Conservation (phyloP, 2,329 filamentous ascomycete species). For the Ophiostoma populinum region DNA sequence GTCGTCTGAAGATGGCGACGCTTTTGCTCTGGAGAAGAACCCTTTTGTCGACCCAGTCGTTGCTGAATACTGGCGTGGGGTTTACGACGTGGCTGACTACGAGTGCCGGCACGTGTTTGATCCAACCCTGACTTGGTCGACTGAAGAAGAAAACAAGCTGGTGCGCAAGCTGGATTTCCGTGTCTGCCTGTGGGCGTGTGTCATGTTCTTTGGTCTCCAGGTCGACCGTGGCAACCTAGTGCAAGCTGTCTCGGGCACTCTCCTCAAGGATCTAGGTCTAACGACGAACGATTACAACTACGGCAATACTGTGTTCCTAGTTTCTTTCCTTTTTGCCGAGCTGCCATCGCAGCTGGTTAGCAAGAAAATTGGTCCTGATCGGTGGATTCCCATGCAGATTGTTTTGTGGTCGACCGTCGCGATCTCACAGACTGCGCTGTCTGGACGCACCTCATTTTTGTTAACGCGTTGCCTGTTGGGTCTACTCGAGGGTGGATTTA, state of each 20-base stretch:
- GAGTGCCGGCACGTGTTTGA: constrained; percentile 43
- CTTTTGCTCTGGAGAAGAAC: constrained; percentile 11
- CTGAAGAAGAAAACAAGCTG: constrained; percentile 36
- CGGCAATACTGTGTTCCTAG: constrained; percentile 35
- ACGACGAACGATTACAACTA: constrained; percentile 30
- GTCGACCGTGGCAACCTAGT: constrained; percentile 21
- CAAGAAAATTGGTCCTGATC: constrained; percentile 27
- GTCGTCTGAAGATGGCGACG: constrained; percentile 5
- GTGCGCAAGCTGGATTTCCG: constrained; percentile 26
- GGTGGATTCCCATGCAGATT: constrained; percentile 20
- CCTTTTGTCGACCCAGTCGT: constrained; percentile 16
- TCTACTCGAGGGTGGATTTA: constrained; percentile 19
- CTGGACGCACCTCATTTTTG: constrained; percentile 16
- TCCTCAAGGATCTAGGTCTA: constrained; percentile 16
- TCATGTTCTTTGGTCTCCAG: constrained; percentile 21
- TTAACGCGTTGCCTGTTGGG: constrained; percentile 18
- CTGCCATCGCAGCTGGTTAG: constrained; percentile 44
- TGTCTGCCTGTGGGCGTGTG: constrained; percentile 18
- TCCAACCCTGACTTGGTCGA: constrained; percentile 36
- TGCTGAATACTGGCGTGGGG: constrained; percentile 18
- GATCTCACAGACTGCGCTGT: constrained; percentile 17
- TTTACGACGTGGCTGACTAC: constrained; percentile 25
- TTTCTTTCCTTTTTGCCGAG: constrained; percentile 37
- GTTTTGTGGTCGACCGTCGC: constrained; percentile 18
- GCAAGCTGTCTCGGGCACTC: constrained; percentile 19